phyloP scores from a whole-genome alignment of 257 asterid genomes.

The Solanum pimpinellifolium region DNA sequence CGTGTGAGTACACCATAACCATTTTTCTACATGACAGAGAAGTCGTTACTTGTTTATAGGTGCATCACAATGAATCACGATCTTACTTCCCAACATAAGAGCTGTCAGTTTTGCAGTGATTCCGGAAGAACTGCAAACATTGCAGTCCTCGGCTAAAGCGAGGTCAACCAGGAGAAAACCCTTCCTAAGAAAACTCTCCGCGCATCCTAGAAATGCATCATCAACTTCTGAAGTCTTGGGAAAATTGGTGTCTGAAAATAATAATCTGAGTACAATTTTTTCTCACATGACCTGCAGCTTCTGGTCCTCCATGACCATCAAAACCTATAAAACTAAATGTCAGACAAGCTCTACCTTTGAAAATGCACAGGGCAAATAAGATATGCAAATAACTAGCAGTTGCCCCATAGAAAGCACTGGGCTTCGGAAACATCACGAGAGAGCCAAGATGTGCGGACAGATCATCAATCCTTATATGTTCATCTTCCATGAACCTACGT shows the following conservation, averaged over 20 bases:
- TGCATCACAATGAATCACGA: slow-evolving; percentile 21
- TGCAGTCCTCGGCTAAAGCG: slow-evolving; percentile 49
- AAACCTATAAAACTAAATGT: slow-evolving; percentile 26
- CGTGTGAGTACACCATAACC: background rate
- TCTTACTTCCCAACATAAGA: slow-evolving; percentile 46
- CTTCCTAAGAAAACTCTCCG: slow-evolving; percentile 23
- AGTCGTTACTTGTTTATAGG: background rate
- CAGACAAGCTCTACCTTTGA: background rate
- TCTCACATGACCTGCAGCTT: slow-evolving; percentile 67
- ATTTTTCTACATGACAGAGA: background rate
- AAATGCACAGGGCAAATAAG: background rate
- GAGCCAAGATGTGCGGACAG: slow-evolving; percentile 51
- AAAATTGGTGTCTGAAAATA: slow-evolving; percentile 52
- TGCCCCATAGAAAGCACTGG: slow-evolving; percentile 73
- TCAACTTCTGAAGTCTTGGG: slow-evolving; percentile 29
- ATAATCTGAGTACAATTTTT: slow-evolving; percentile 41
- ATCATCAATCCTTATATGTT: slow-evolving; percentile 71
- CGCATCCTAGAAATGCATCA: slow-evolving; percentile 26
- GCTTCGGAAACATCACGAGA: slow-evolving; percentile 42
- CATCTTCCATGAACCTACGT: slow-evolving; percentile 75
- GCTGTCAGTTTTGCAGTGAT: slow-evolving; percentile 54
- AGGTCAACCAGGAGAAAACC: slow-evolving; percentile 56
- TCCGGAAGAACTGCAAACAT: slow-evolving; percentile 51
- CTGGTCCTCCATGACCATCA: slow-evolving; percentile 93
- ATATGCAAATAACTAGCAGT: background rate